A percentile compares a stretch with the other conserved stretches of the same genome.
Evolutionary conservation across 2,329 filamentous ascomycete species (phyloP).

Genomic region (Fusarium sp.): DNA sequence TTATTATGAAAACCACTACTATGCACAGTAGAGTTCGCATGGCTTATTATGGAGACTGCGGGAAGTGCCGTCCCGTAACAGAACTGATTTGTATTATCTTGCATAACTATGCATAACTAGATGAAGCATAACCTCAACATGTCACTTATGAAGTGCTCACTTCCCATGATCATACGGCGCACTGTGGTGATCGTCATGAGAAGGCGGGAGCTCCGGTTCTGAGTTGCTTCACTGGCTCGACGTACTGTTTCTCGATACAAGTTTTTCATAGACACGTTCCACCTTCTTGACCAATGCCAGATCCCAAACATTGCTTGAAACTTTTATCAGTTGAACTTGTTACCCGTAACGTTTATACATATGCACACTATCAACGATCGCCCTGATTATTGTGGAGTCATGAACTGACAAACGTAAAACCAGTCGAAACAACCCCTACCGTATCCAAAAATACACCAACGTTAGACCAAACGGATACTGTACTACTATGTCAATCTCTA

Average conservation of each 20-base stretch:
- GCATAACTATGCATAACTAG: not conserved
- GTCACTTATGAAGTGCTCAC: not conserved
- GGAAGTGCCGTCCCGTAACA: conserved; percentile 3
- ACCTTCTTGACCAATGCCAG: conserved; percentile 4
- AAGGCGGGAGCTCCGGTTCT: not conserved
- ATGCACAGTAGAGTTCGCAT: not conserved
- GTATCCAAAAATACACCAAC: conserved; percentile 9
- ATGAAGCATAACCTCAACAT: not conserved
- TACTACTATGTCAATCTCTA: not conserved
- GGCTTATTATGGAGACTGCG: conserved; percentile 7
- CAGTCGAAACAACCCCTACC: not conserved
- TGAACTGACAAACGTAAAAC: conserved; percentile 3
- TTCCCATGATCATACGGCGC: too few relatives aligned
- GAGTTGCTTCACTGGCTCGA: conserved; percentile 10
- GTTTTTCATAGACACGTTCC: not conserved
- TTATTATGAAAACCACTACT: conserved; percentile 5
- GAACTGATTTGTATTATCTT: not conserved
- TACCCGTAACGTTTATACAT: conserved; percentile 13
- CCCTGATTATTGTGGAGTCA: conserved; percentile 6
- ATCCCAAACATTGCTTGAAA: conserved; percentile 16
- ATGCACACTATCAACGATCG: conserved; percentile 1
- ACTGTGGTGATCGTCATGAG: too few relatives aligned
- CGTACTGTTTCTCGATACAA: conserved; percentile 5
- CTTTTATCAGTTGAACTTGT: conserved; percentile 4
- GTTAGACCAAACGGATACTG: conserved; percentile 6